Conservation (phyloP, 2,329 filamentous ascomycete species). For the Alternaria incomplexa region DNA sequence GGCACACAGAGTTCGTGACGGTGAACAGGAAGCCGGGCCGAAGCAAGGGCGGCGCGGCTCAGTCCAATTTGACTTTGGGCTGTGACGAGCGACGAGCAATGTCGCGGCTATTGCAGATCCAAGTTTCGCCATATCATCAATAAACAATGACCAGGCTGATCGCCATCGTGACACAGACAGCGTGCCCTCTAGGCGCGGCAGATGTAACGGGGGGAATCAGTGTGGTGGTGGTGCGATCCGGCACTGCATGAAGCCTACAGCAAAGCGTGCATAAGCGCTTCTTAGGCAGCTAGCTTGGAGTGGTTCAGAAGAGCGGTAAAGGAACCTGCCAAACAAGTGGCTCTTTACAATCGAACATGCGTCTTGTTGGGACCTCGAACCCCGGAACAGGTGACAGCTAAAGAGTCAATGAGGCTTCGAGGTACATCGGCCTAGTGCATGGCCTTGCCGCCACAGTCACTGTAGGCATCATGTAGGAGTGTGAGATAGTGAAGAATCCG, state of each 20-base stretch:
- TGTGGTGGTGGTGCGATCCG: conserved; percentile 30
- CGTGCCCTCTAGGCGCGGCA: conserved; percentile 20
- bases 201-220: conserved; percentile 18
- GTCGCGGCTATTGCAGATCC: not conserved
- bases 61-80: conserved; percentile 15
- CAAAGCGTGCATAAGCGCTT: conserved; percentile 47
- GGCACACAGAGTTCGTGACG: conserved; percentile 27
- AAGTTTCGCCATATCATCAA: conserved; percentile 14
- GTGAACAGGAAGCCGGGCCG: conserved; percentile 38
- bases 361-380: conserved; percentile 39
- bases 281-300: conserved; percentile 29
- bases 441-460: conserved; percentile 21
- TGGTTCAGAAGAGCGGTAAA: conserved; percentile 51
- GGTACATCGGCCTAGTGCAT: conserved; percentile 14
- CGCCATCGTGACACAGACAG: conserved; percentile 31
- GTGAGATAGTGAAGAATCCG: conserved; percentile 26
- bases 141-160: conserved; percentile 5
- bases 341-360: conserved; percentile 31
- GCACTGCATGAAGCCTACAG: conserved; percentile 37
- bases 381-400: conserved; percentile 26
- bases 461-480: not conserved
- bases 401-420: conserved; percentile 13
- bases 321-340: conserved; percentile 32
- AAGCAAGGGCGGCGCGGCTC: conserved; percentile 20
- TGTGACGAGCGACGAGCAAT: not conserved